These are phyloP conservation scores for Penicillium sp. DNA, from an alignment of 2,329 filamentous ascomycete genomes.

Conservation along the genomic window DNA sequence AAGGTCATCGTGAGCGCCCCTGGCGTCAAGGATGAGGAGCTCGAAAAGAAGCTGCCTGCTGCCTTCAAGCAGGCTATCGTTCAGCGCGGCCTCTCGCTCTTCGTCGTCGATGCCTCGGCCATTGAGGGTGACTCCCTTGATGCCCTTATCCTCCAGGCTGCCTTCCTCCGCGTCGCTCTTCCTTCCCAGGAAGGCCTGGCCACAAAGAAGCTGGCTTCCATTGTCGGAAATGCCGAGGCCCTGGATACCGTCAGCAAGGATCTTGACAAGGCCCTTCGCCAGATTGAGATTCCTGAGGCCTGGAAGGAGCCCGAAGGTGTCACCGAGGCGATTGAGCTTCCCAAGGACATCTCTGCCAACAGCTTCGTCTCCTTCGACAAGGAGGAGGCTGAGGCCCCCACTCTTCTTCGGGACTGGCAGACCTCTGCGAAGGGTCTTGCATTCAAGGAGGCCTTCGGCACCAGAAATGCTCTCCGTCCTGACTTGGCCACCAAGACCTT, in stretches of 20 bases:
- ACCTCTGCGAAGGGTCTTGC: constrained; percentile 80
- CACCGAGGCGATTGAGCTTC: constrained; percentile 47
- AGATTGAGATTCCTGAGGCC: constrained; percentile 72
- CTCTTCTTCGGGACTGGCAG: constrained; percentile 74
- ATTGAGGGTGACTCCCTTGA: constrained; percentile 68
- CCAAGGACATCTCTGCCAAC: constrained; percentile 68
- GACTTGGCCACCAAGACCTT: constrained; percentile 84
- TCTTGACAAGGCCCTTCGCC: constrained; percentile 68
- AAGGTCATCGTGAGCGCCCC: constrained; percentile 75
- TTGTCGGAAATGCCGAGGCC: constrained; percentile 61
- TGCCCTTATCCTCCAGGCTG: constrained; percentile 71
- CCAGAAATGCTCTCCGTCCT: constrained; percentile 71
- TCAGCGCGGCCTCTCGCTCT: constrained; percentile 69
- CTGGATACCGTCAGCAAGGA: constrained; percentile 61
- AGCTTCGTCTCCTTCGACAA: constrained; percentile 83
- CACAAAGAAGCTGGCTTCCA: constrained; percentile 64
- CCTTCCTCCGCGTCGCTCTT: constrained; percentile 77
- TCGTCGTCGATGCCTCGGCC: constrained; percentile 70
- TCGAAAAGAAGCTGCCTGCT: constrained; percentile 79
- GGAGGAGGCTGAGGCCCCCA: constrained; percentile 66
- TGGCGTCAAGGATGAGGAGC: constrained; percentile 80
- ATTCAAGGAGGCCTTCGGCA: constrained; percentile 93
- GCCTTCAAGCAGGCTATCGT: constrained; percentile 70
- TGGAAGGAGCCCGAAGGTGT: constrained; percentile 70
- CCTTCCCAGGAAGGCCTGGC: constrained; percentile 64